Base-by-base conservation (phyloP, 805 yeast species). In the Kuraishia cidri region DNA sequence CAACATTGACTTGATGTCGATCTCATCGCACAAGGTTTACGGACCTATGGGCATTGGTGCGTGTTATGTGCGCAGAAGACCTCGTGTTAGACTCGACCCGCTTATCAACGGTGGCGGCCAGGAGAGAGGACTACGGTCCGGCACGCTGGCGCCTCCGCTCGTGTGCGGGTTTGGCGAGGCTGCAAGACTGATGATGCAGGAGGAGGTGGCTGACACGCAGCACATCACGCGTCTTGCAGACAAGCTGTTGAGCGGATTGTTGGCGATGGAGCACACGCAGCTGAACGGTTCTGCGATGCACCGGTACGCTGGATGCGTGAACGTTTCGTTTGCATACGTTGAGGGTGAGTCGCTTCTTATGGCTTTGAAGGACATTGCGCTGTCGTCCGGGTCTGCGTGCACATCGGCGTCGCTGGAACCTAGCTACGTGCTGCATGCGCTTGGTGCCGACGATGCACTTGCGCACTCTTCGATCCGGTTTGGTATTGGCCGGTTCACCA, bases 41-140 rank as follows among this genome's bases (percentile, higher is more conserved):
- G 98, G 98, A 5, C 98, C 98, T 45, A 92, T 80, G 74, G 98
- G 98, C 41, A 74, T 87, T 38, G 98, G 98, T 49, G 98, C 98
- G 7, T 68, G 88, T 45, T 92, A 72, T 52, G 90, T 92, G 25
- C 79, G 98, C 63, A 83, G 98, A 70, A 80, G 98, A 60, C 98
- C 98, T 41, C 79, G 98, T 62, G 98, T 92, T 31, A 82, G 98
- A 71, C 56, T 92, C 40, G 97, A 88, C 43, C 96, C 98, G 15
- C 66, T 92, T 35, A 83, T 92, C 45, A 81, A 87, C 38, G 98
- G 98, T 44, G 98, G 98, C 62, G 98, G 98, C 33, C 98, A 92
- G 64, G 98, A 92, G 64, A 81, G 98, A 66, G 98, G 98, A 38
- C 67, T 92, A 49, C 74, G 98, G 62, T 83, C 95, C 4, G 98